Conservation (phyloP, 2,329 filamentous ascomycete species). For the Fusarium solani-melongenae region DNA sequence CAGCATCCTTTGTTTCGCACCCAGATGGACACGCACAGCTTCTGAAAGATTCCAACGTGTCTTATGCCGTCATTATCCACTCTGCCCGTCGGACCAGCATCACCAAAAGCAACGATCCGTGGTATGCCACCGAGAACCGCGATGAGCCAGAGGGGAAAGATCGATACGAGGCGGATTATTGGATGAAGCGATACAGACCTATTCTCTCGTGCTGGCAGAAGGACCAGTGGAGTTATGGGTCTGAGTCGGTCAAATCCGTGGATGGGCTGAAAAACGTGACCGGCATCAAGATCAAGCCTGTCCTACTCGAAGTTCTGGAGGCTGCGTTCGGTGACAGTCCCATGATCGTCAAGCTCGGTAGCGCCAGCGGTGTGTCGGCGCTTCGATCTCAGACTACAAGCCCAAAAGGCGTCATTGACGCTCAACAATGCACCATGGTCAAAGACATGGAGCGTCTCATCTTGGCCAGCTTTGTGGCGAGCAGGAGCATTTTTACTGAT, state of each 20-base stretch:
- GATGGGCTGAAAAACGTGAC: not conserved
- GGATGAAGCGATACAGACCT: not conserved
- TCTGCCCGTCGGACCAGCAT: not conserved
- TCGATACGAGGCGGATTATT: not conserved
- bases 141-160: not conserved
- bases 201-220: not conserved
- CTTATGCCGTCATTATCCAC: not conserved
- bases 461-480: not conserved
- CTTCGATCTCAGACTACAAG: not conserved
- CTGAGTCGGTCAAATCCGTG: not conserved
- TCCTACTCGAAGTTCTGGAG: not conserved
- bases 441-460: not conserved
- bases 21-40: not conserved
- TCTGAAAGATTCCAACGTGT: not conserved
- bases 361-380: not conserved
- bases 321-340: not conserved
- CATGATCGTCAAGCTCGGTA: not conserved
- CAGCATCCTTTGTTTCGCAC: not conserved
- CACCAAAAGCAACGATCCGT: not conserved
- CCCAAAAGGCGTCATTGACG: not conserved
- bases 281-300: not conserved
- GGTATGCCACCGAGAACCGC: not conserved
- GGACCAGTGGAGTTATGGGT: not conserved
- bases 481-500: not conserved
- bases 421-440: not conserved